phyloP scores from a whole-genome alignment of 176 grass and related monocot genomes.

The Paspalum vaginatum region DNA sequence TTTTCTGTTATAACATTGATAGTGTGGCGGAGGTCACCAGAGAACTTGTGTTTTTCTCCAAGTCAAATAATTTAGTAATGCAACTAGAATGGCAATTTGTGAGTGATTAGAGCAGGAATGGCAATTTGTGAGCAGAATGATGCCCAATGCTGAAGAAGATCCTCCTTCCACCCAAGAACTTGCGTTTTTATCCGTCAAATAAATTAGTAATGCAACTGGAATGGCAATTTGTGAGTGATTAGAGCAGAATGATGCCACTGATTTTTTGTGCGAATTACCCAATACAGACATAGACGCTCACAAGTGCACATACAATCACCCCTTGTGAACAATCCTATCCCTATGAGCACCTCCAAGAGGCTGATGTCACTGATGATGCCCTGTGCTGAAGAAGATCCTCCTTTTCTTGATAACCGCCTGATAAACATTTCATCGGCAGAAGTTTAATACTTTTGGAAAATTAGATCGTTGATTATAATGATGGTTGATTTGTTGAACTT shows the following conservation, averaged over 20 bases:
- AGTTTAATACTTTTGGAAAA: not conserved
- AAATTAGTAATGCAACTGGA: conserved; percentile 41
- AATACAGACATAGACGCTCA: no score
- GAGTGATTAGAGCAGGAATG: not conserved
- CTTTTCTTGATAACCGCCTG: not conserved
- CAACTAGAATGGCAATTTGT: conserved; percentile 26
- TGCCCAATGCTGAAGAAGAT: not conserved
- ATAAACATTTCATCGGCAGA: not conserved
- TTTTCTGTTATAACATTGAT: conserved; percentile 50
- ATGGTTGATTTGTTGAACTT: not conserved
- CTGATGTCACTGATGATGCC: no score
- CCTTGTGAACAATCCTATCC: no score
- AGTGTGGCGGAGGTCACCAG: conserved; percentile 1
- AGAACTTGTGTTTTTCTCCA: conserved; percentile 27
- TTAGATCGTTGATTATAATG: not conserved
- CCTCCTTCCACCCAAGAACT: conserved; percentile 9
- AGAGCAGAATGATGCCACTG: no score
- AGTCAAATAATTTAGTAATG: conserved; percentile 52
- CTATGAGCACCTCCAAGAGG: no score
- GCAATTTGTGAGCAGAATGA: conserved; percentile 14
- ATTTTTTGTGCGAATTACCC: no score
- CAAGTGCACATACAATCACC: no score
- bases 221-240: conserved; percentile 17
- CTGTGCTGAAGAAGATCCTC: not conserved
- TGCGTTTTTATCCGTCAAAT: conserved; percentile 44